Evolutionary conservation across 2,329 filamentous ascomycete genomes (phyloP), one percentile per base, ranked within the genome.

Genomic region (Hymenoscyphus infarciens): DNA sequence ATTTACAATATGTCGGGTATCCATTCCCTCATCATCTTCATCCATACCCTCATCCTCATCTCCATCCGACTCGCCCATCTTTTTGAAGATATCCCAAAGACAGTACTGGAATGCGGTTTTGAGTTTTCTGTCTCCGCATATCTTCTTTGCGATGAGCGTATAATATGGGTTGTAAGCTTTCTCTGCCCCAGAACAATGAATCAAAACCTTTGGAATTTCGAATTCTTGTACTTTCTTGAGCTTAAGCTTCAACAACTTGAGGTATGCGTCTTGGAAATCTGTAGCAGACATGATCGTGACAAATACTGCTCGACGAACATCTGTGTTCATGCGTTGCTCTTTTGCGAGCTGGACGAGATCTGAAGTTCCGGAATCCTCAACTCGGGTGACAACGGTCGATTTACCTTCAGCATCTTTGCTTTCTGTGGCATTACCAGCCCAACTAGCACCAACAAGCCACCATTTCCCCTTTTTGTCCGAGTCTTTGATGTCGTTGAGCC

Each of bases 391-490:
- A 56, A 27, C 19, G 11, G 52, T 61, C 60, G 68, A 63, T 63
- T 67, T 61, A 22, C 70, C 77, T 31, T 79, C 54, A 11, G 53
- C 61, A 22, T 71, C 77, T 29, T 79, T 56, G 15, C 70, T 63
- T 35, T 68, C 63, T 1, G 65, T 57, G 3, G 39, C 49, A 56
- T 71, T 69, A 74, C 83, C 84, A 3, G 82, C 79, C 85, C 94
- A 97, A 75, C 92, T 97, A n/a, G 95, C 94, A 59, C 95, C 95
- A 5, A 98, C 91, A 22, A 98, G 85, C 95, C 95, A 99, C 95
- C 95, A 99, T 78, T 97, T 97, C 0, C 95, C 95, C 73, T 88
- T 90, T 73, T 90, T 94, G 49, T 94, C 90, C 0, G 89, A 88
- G 65, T 93, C 86, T 66, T 87, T 87, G 59, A 99, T 91, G 71